Conservation (phyloP, 1,284 basidiomycete genomes). For the Cryptococcus sp. region DNA sequence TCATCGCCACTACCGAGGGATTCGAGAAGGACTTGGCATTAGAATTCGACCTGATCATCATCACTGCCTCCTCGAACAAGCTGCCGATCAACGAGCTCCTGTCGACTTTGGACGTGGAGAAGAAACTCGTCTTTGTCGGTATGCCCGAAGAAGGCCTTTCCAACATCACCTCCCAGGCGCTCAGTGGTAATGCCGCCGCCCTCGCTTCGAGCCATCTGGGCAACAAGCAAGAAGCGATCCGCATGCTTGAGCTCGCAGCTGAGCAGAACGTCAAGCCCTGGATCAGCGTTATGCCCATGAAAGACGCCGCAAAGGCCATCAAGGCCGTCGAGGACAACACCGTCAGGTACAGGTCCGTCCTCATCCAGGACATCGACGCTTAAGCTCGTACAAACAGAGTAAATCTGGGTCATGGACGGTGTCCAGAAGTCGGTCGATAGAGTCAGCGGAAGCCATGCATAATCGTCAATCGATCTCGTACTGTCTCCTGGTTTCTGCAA, state of each 20-base stretch:
- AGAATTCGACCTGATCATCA: constrained; percentile 65
- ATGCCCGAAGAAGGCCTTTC: constrained; percentile 50
- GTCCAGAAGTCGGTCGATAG: no score
- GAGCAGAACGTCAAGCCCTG: constrained; percentile 60
- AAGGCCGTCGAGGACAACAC: constrained; percentile 59
- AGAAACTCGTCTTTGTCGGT: constrained; percentile 59
- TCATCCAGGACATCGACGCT: constrained; percentile 51
- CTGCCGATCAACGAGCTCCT: constrained; percentile 56
- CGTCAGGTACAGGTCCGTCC: constrained; percentile 59
- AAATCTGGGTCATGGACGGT: no score
- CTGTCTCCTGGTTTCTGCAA: no score
- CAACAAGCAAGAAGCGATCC: constrained; percentile 61
- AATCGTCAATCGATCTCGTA: no score
- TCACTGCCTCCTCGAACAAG: constrained; percentile 55
- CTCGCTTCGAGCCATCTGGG: constrained; percentile 60
- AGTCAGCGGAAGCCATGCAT: no score
- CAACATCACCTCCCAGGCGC: constrained; percentile 23
- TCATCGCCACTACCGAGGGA: constrained; percentile 57
- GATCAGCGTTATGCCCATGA: constrained; percentile 60
- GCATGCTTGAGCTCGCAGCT: constrained; percentile 63
- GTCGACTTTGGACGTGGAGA: constrained; percentile 59
- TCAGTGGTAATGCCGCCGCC: constrained; percentile 25
- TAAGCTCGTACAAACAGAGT: neutral
- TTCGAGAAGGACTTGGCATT: constrained; percentile 56
- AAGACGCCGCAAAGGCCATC: constrained; percentile 60